phyloP scores from a whole-genome alignment of 1,139 yeast genomes.

The Hemisphaericaspora lyxosophila region DNA sequence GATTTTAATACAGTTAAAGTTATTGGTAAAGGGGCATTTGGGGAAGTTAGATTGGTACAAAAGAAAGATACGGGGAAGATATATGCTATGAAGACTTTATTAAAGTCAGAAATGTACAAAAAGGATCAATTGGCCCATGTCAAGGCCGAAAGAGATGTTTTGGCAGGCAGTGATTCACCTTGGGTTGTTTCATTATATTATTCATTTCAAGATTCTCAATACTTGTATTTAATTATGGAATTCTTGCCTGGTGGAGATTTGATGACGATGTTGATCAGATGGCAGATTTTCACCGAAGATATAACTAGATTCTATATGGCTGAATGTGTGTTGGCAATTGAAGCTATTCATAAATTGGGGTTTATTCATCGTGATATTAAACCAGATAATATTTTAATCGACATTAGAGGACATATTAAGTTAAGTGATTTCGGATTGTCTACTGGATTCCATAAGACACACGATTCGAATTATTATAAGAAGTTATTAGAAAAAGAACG shows the following conservation, averaged over 20 bases:
- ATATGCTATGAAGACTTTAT: constrained; percentile 79
- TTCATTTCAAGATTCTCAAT: constrained; percentile 77
- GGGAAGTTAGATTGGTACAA: constrained; percentile 82
- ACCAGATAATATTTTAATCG: constrained; percentile 80
- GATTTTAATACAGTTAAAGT: constrained; percentile 80
- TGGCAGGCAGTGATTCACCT: constrained; percentile 83
- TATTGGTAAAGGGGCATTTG: constrained; percentile 85
- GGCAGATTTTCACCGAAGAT: constrained; percentile 85
- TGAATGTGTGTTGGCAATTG: constrained; percentile 81
- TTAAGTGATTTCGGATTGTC: constrained; percentile 81
- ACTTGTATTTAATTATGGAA: constrained; percentile 77
- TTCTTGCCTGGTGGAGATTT: constrained; percentile 84
- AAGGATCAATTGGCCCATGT: constrained; percentile 84
- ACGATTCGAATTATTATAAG: constrained; percentile 75
- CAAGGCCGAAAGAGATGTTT: constrained; percentile 81
- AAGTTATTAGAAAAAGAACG: constrained; percentile 66
- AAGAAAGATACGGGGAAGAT: constrained; percentile 80
- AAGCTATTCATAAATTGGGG: constrained; percentile 77
- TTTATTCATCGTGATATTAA: constrained; percentile 78
- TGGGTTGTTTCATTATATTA: constrained; percentile 84
- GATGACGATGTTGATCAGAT: constrained; percentile 84
- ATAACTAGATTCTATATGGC: constrained; percentile 84
- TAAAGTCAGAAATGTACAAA: constrained; percentile 80
- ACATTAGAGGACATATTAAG: constrained; percentile 76
- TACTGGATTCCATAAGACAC: constrained; percentile 84